A percentile compares a stretch with the other conserved stretches of the same genome.
Evolutionary conservation across 305 asterid genomes (phyloP).

Genomic region (Fraxinus sp.): DNA sequence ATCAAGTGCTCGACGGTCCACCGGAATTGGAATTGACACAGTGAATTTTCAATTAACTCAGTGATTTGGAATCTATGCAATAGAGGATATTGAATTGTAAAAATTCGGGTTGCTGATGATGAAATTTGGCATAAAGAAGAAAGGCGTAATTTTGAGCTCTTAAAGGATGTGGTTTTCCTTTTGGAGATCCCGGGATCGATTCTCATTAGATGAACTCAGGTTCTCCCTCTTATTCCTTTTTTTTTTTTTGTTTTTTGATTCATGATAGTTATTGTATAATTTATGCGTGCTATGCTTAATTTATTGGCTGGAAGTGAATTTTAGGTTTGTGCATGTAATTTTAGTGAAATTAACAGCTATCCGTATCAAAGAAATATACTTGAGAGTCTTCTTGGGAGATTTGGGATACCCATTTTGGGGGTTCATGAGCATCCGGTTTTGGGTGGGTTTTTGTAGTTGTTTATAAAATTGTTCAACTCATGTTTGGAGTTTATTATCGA

Average conservation of each 20-base stretch:
- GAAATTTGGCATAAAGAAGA: constrained; percentile 39
- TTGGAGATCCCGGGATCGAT: constrained; percentile 94
- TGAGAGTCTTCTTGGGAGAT: neutral
- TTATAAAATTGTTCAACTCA: too few relatives aligned
- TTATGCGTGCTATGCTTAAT: neutral
- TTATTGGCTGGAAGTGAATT: neutral
- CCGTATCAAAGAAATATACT: neutral
- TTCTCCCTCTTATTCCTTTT: constrained; percentile 1
- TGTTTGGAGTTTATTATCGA: too few relatives aligned
- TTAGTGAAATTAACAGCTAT: neutral
- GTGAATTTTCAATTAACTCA: neutral
- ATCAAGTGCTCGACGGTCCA: neutral
- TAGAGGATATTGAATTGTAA: constrained; percentile 15
- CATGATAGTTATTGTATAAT: neutral
- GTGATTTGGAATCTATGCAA: neutral
- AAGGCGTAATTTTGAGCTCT: constrained; percentile 44
- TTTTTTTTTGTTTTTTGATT: too few relatives aligned
- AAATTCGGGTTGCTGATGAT: constrained; percentile 26
- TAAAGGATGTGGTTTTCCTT: constrained; percentile 89
- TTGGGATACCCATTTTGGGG: neutral
- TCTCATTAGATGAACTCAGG: constrained; percentile 95
- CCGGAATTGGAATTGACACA: constrained; percentile 16
- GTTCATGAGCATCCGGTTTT: too few relatives aligned
- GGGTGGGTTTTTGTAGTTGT: neutral
- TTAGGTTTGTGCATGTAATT: neutral